Conservation (phyloP, 1,284 basidiomycete species). For the Nidula niveotomentosa region DNA sequence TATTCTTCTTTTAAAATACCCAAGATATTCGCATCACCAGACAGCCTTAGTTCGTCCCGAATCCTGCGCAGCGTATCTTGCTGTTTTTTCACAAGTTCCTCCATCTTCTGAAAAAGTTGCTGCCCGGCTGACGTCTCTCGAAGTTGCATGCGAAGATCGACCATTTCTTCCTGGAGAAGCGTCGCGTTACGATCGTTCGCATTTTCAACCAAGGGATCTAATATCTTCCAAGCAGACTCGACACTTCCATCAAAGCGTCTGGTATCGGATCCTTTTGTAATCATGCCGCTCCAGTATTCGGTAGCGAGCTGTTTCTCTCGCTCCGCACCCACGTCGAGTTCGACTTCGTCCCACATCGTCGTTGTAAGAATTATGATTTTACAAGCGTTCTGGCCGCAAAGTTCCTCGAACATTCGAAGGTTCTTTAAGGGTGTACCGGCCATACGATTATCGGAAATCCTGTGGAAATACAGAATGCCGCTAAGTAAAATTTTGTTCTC, state of each 20-base stretch:
- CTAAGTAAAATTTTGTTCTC: conserved; percentile 8
- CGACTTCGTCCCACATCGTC: conserved; percentile 17
- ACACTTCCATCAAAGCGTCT: conserved; percentile 10
- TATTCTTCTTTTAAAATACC: conserved; percentile 5
- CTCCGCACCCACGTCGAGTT: conserved; percentile 2
- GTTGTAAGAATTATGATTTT: conserved; percentile 9
- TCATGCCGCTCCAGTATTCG: conserved; percentile 19
- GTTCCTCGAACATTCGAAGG: conserved; percentile 14
- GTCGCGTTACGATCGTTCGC: conserved; percentile 8
- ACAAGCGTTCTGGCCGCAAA: conserved; percentile 15
- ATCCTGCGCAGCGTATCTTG: conserved; percentile 5
- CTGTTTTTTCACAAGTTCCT: conserved; percentile 5
- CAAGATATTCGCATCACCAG: not conserved
- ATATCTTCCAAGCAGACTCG: conserved; percentile 12
- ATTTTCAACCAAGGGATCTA: conserved; percentile 10
- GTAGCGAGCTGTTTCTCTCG: conserved; percentile 10
- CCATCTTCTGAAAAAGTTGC: conserved; percentile 6
- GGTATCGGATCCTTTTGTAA: conserved; percentile 14
- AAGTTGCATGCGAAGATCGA: conserved; percentile 9
- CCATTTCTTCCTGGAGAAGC: conserved; percentile 22
- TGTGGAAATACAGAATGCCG: conserved; percentile 19
- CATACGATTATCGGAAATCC: conserved; percentile 5
- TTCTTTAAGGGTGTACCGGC: conserved; percentile 11
- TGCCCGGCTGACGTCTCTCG: conserved; percentile 14
- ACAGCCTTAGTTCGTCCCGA: not conserved